Evolutionary conservation across 2,329 filamentous ascomycete species (phyloP).

Genomic region (Dactylellina parvicollis): DNA sequence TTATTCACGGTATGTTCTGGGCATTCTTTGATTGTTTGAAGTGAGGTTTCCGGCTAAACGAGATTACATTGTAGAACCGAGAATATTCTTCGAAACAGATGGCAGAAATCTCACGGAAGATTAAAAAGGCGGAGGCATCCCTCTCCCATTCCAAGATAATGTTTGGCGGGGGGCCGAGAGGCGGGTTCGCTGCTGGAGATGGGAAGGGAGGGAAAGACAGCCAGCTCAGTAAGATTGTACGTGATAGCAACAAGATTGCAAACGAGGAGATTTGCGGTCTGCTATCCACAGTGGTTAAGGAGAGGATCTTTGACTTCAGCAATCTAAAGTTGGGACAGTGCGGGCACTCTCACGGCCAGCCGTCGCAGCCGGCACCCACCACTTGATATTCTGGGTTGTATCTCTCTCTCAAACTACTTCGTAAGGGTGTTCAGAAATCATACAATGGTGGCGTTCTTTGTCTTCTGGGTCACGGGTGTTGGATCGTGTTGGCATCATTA

Average conservation of each 20-base stretch:
- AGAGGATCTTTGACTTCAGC: constrained; percentile 57
- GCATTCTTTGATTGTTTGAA: not conserved
- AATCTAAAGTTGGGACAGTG: constrained; percentile 48
- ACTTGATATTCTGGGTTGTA: constrained; percentile 5
- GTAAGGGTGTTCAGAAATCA: constrained; percentile 13
- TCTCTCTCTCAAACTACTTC: not conserved
- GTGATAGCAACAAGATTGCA: constrained; percentile 69
- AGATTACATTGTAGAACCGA: constrained; percentile 69
- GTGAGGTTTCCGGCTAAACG: not conserved
- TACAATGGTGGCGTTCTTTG: constrained; percentile 51
- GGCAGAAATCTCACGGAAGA: constrained; percentile 83
- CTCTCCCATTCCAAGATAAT: constrained; percentile 56
- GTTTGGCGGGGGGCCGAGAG: constrained; percentile 59
- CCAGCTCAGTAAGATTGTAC: constrained; percentile 67
- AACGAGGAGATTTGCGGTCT: constrained; percentile 65
- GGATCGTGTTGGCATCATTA: constrained; percentile 17
- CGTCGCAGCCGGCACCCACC: constrained; percentile 25
- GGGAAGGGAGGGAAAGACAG: constrained; percentile 62
- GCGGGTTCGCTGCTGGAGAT: constrained; percentile 58
- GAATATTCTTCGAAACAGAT: constrained; percentile 95
- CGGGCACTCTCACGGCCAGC: constrained; percentile 43
- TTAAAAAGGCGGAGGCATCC: constrained; percentile 69
- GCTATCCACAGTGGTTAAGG: constrained; percentile 60
- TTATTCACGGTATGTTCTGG: constrained; percentile 70
- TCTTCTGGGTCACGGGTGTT: constrained; percentile 42